These are phyloP conservation scores for Fusarium sarcochroum DNA, from an alignment of 2,329 filamentous ascomycete species.

Conservation along the genomic window DNA sequence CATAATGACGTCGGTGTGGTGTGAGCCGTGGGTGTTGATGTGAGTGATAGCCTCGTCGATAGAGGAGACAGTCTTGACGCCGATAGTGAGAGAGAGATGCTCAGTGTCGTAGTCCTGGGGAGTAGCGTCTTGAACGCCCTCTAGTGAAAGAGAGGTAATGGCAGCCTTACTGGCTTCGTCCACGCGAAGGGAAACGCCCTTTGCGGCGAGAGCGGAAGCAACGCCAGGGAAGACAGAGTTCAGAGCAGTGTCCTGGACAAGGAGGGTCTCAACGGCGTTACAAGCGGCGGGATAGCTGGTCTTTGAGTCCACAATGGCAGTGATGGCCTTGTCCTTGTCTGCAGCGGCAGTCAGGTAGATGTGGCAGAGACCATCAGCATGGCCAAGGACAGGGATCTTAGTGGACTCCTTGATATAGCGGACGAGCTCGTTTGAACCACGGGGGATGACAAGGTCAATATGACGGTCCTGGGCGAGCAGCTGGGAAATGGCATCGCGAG, in stretches of 20 bases:
- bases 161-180: slow-evolving; percentile 77
- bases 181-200: slow-evolving; percentile 87
- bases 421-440: slow-evolving; percentile 91
- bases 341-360: slow-evolving; percentile 88
- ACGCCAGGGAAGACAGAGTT: slow-evolving; percentile 76
- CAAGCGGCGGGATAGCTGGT: slow-evolving; percentile 95
- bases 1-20: slow-evolving; percentile 94
- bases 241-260: slow-evolving; percentile 83
- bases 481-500: slow-evolving; percentile 89
- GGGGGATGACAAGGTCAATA: slow-evolving; percentile 95
- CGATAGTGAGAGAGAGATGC: slow-evolving; percentile 86
- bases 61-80: slow-evolving; percentile 81
- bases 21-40: slow-evolving; percentile 92
- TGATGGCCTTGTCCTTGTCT: slow-evolving; percentile 77
- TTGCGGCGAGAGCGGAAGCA: slow-evolving; percentile 79
- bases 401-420: slow-evolving; percentile 91
- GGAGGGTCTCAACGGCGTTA: slow-evolving; percentile 92
- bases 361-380: slow-evolving; percentile 93
- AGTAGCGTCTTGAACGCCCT: slow-evolving; percentile 73
- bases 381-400: slow-evolving; percentile 94
- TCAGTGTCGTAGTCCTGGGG: slow-evolving; percentile 88
- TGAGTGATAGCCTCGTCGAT: slow-evolving; percentile 83
- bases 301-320: slow-evolving; percentile 91
- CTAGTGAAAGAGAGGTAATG: slow-evolving; percentile 63
- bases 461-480: slow-evolving; percentile 88